Base-by-base conservation (phyloP, 1,284 basidiomycete genomes). In the Cutaneotrichosporon cyanovorans region DNA sequence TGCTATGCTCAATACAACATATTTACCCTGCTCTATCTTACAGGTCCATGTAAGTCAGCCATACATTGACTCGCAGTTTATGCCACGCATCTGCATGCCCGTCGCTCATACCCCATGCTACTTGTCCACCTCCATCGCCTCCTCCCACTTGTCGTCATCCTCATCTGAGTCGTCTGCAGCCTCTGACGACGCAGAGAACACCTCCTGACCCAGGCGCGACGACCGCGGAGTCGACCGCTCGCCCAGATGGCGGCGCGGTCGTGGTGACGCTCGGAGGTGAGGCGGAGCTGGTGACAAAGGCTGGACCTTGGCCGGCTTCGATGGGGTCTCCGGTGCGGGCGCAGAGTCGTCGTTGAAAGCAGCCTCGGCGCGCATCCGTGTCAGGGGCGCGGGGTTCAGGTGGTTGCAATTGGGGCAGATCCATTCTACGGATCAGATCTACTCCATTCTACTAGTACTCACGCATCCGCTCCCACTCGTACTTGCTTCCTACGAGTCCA, bases 401-500 rank as follows among this genome's bases (percentile, higher is more conserved):
- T 68, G 65, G 44, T 69, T 68, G 48, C 69, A 70, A 51, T 61
- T 49, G 18, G 69, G 70, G 45, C 69, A 70, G 16, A 68, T 65
- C 66, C 69, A 70, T 56, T 69, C 69, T 69, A 53, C 19, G 9
- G 48, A 51, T 20, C 51, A 46, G 14, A n/a, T 5, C n/a, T 6
- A 14, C 28, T 22, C 12, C 22, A 16, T 30, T 16, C 25, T 4
- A n/a, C 18, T 5, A 7, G 0, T 3, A 81, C 89, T 72, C 62
- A 95, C 92, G 88, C 43, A 88, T 81, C 53, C 88, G 83, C 60
- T 89, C 84, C 81, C 87, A 95, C 68, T 87, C 79, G 50, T 81
- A 83, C 67, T 90, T 67, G 53, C 62, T 86, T 52, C 85, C 84
- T 4, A 93, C 87, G 9, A 99, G 77, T 0, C 93, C 93, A 61